These are phyloP conservation scores for Ceratobasidium sp. DNA, from an alignment of 1,284 basidiomycete genomes.

Conservation along the genomic window DNA sequence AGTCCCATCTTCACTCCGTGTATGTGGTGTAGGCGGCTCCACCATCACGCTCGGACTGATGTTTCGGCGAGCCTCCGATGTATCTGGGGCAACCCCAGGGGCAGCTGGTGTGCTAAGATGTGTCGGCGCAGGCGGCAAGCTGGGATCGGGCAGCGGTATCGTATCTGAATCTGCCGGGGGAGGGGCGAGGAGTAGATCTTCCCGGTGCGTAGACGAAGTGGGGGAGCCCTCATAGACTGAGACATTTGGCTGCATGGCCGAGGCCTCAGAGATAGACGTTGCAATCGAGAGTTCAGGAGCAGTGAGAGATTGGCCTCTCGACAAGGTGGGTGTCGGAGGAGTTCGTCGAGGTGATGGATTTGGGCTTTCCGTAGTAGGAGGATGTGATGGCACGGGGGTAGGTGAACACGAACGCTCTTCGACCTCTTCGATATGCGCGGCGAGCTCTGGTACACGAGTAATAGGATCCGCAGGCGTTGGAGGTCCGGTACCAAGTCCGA, in stretches of 20 bases:
- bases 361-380: not conserved
- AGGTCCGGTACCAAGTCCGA: conserved; percentile 2
- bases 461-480: not conserved
- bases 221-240: conserved; percentile 30
- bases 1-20: conserved; percentile 24
- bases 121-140: conserved; percentile 22
- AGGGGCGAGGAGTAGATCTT: not conserved
- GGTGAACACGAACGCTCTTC: conserved; percentile 11
- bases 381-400: conserved; percentile 1
- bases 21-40: conserved; percentile 28
- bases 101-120: conserved; percentile 26
- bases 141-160: conserved; percentile 19
- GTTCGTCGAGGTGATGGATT: conserved; percentile 27
- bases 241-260: conserved; percentile 6
- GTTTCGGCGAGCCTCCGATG: not conserved
- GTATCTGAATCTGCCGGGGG: conserved; percentile 3
- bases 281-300: conserved; percentile 28
- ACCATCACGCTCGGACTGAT: conserved; percentile 29
- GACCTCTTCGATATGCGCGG: conserved; percentile 13
- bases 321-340: conserved; percentile 26
- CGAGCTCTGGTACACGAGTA: not conserved
- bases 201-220: conserved; percentile 9
- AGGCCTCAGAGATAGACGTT: conserved; percentile 25
- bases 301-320: conserved; percentile 25
- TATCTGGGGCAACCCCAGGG: not conserved